Evolutionary conservation across 768 basidiomycete genomes (phyloP), one percentile per base, ranked within the genome.

Genomic region (Multifurca ochricompacta): DNA sequence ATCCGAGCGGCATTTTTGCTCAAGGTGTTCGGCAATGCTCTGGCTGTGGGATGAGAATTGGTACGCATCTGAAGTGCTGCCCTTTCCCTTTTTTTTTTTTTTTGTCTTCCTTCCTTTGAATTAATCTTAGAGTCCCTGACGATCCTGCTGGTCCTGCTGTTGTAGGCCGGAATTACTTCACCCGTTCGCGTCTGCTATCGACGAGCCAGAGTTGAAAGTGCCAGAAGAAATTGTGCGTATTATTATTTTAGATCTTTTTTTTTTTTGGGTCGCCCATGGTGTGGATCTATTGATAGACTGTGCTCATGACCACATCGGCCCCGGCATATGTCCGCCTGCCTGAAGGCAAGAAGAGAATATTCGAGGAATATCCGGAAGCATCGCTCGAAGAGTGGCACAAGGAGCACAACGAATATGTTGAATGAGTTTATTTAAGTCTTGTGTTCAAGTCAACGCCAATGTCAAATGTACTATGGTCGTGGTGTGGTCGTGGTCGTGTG

Each of bases 171-270:
- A 83, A 25, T 62, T 78, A 0, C 69, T 85, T 31, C 83, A 85
- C 51, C 83, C 83, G 3, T 85, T 84, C 57, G 83, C 83, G 8
- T 81, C 81, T 27, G 82, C 75, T 0, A 82, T 84, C 46, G 83
- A 85, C 51, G 73, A 73, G 4, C 82, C 81, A 2, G 71, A 76
- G n/a, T 72, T 85, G 13, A 73, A 75, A 32, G 56, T 62, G 0
- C 80, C 82, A 2, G 69, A 75, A 11, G 71, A 71, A 13, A 65
- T 83, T 74, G 82, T 82, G 46, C 53, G 73, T n/a, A n/a, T 62
- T 4, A 27, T 44, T 27, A 36, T 19, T 32, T 13, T 23, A 36
- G 6, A 2, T 25, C n/a, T 21, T 6, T 25, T 3, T 8, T 19
- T 23, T 18, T 6, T 6, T 25, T 16, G 9, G 9, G 13, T 8